Percentiles rank a stretch among this genome's conserved stretches.
phyloP scores from a whole-genome alignment of 805 yeast genomes.

The Candida montana region DNA sequence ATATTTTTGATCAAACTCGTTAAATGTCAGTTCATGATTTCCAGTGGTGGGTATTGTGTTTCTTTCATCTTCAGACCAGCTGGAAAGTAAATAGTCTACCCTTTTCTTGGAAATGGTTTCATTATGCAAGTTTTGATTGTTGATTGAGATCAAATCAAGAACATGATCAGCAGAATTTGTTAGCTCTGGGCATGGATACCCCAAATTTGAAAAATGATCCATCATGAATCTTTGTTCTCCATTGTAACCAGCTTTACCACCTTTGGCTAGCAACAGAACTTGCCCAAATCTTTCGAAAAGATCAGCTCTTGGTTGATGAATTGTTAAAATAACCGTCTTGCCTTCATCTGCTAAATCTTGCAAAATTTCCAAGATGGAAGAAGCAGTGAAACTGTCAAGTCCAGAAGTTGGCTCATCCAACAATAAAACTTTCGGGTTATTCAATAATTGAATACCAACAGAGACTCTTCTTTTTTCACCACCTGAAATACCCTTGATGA shows the following conservation, averaged over 20 bases:
- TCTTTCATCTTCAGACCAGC: slow-evolving; percentile 13
- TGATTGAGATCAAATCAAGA: slow-evolving; percentile 59
- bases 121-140: slow-evolving; percentile 15
- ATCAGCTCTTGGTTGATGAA: slow-evolving; percentile 83
- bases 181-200: slow-evolving; percentile 51
- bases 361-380: slow-evolving; percentile 60
- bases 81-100: slow-evolving; percentile 10
- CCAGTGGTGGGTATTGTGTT: neutral
- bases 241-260: slow-evolving; percentile 70
- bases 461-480: slow-evolving; percentile 84
- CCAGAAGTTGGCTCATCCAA: slow-evolving; percentile 93
- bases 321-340: slow-evolving; percentile 68
- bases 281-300: slow-evolving; percentile 63
- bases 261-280: slow-evolving; percentile 67
- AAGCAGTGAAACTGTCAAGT: slow-evolving; percentile 74
- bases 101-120: slow-evolving; percentile 16
- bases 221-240: slow-evolving; percentile 49
- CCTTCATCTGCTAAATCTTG: slow-evolving; percentile 53
- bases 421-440: slow-evolving; percentile 65
- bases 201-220: slow-evolving; percentile 43
- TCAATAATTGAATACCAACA: slow-evolving; percentile 72
- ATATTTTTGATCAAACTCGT: slow-evolving; percentile 13
- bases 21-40: slow-evolving; percentile 5
- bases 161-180: slow-evolving; percentile 74
- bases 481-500: slow-evolving; percentile 66